Evolutionary conservation across 1,284 basidiomycete genomes (phyloP), one percentile per base, ranked within the genome.

Genomic region (Puccinia polysora): DNA sequence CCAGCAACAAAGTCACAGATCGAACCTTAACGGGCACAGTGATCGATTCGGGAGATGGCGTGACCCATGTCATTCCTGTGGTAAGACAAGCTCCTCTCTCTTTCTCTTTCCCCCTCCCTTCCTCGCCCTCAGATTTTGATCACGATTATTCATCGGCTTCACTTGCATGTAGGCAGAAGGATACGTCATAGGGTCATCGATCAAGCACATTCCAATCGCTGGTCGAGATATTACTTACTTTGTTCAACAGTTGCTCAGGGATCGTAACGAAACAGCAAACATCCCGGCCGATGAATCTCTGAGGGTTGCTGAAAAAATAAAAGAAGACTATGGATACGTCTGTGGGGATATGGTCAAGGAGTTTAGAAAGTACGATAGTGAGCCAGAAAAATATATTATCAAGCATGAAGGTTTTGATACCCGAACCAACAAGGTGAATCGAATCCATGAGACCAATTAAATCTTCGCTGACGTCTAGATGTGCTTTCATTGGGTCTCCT

Each of bases 321-420:
- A 98, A 83, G 96, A 98, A 83, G 91, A 94, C 80, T 97, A 94
- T 82, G 93, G 90, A 77, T 99, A 99, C 80, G 93, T 97, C 52
- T 98, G 96, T 80, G 94, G 97, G 80, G 96, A 98, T 80, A 97
- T 99, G 78, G 95, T 99, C 75, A 90, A 93, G 81, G 96, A 99
- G 83, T 97, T 98, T 81, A 86, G 92, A 78, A 97, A 97, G 81
- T 98, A 94, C 81, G 96, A 99, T 80, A 85, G 87, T 73, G 95
- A 98, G 78, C 96, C 95, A 1, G 89, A 90, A 83, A 97, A 95
- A 82, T 89, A 92, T 83, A 97, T 99, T 81, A 89, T 93, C 79
- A 85, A 93, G 75, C 97, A 88, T 78, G 88, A 96, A 45, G 94
- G 93, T 59, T 91, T 97, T 80, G 87, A 97, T 81, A 88, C 87